Evolutionary conservation across 106 monocot species (phyloP).

Genomic region (Hemerocallis citrina): DNA sequence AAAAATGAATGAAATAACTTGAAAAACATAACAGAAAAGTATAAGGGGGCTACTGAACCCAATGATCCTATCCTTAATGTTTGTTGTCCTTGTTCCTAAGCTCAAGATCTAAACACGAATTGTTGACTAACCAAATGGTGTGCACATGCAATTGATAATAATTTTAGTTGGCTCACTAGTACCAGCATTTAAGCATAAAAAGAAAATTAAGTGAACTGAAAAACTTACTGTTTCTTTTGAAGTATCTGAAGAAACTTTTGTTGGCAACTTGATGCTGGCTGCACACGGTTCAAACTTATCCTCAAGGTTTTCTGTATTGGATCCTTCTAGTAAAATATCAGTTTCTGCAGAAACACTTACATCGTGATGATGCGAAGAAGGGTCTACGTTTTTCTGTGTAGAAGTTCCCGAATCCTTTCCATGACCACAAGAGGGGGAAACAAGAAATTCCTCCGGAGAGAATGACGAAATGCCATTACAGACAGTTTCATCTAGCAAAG

Average conservation of each 20-base stretch:
- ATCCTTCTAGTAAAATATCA: slow-evolving; percentile 1
- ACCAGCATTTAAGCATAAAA: background rate
- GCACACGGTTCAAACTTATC: background rate
- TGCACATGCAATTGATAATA: background rate
- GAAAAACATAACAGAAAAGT: no score
- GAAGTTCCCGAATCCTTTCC: slow-evolving; percentile 11
- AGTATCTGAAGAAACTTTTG: slow-evolving; percentile 1
- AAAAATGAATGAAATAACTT: no score
- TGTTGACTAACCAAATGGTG: no score
- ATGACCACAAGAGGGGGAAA: slow-evolving; percentile 19
- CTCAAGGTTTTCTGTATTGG: background rate
- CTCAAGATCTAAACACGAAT: no score
- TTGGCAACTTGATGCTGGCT: background rate
- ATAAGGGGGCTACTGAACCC: no score
- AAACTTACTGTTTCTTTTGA: slow-evolving; percentile 9
- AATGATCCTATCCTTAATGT: no score
- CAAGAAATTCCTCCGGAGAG: slow-evolving; percentile 9
- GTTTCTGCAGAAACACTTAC: background rate
- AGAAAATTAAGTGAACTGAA: background rate
- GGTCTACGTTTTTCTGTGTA: slow-evolving; percentile 13
- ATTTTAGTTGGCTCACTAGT: background rate
- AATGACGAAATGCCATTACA: background rate
- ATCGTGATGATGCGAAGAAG: slow-evolving; percentile 1
- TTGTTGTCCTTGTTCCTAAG: no score
- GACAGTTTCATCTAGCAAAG: slow-evolving; percentile 7